Percentiles rank a stretch among this genome's conserved stretches.
Evolutionary conservation across 192 early-diverging fungal species (phyloP).

Genomic region (Linnemannia zychae): DNA sequence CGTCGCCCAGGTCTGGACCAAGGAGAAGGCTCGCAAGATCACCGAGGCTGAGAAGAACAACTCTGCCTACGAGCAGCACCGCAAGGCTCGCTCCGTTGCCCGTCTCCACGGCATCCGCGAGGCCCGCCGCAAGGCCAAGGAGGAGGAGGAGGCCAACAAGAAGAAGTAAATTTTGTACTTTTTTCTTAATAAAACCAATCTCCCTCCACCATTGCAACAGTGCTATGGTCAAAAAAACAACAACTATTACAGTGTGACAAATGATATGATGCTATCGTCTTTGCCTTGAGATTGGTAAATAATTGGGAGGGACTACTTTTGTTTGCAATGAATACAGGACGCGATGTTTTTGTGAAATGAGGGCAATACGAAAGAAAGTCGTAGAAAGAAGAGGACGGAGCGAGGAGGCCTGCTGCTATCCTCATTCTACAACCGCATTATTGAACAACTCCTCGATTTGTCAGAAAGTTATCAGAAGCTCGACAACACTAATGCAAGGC

Average conservation of each 20-base stretch:
- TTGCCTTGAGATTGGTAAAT: no score
- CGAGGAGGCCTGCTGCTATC: background rate
- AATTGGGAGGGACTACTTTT: no score
- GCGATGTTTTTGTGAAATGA: no score
- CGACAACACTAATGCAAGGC: background rate
- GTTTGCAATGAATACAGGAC: background rate
- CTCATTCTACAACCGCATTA: background rate
- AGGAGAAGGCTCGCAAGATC: slow-evolving; percentile 67
- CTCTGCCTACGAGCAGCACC: slow-evolving; percentile 79
- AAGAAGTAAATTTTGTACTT: slow-evolving; percentile 65
- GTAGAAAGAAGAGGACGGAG: background rate
- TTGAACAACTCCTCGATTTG: background rate
- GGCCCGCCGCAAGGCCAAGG: slow-evolving; percentile 82
- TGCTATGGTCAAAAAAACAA: slow-evolving; percentile 31
- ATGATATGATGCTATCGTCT: background rate
- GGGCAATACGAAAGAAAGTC: no score
- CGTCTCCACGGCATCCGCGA: slow-evolving; percentile 84
- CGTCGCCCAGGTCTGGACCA: slow-evolving; percentile 69
- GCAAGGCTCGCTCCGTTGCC: slow-evolving; percentile 82
- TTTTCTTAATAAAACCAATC: slow-evolving; percentile 34
- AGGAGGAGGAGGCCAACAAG: slow-evolving; percentile 86
- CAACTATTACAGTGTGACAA: background rate
- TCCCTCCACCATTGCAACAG: slow-evolving; percentile 21
- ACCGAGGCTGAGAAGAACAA: slow-evolving; percentile 65
- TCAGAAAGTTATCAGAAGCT: background rate